phyloP scores from a whole-genome alignment of 805 yeast genomes.

The Metschnikowia picachoensis region DNA sequence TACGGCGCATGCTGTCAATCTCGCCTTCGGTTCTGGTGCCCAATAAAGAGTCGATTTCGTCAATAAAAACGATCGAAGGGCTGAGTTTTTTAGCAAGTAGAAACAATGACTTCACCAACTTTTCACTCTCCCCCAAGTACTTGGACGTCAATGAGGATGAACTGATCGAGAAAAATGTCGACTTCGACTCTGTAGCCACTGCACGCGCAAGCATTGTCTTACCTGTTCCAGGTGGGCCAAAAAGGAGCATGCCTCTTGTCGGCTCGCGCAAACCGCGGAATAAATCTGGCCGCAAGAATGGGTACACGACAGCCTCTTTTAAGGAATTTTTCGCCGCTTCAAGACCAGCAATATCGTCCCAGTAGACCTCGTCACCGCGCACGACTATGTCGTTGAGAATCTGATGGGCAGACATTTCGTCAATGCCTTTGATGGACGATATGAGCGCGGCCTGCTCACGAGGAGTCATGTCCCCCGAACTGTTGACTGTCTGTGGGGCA shows the following conservation, averaged over 20 bases:
- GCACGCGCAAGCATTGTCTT: conserved; percentile 97
- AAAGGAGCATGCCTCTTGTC: conserved; percentile 89
- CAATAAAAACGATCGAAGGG: conserved; percentile 92
- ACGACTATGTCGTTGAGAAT: conserved; percentile 85
- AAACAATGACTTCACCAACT: conserved; percentile 84
- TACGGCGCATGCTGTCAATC: conserved; percentile 83
- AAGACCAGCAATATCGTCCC: conserved; percentile 95
- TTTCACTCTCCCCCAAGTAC: conserved; percentile 89
- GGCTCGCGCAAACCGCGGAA: conserved; percentile 92
- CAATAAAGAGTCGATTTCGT: conserved; percentile 89
- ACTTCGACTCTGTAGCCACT: conserved; percentile 90
- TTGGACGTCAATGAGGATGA: conserved; percentile 88
- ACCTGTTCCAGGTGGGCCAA: conserved; percentile 99
- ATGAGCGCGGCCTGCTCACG: conserved; percentile 39
- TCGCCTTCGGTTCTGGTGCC: conserved; percentile 75
- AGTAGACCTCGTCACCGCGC: conserved; percentile 83
- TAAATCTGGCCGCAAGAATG: conserved; percentile 88
- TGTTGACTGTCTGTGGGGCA: not conserved
- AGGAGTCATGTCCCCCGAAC: conserved; percentile 11
- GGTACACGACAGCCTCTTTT: conserved; percentile 94
- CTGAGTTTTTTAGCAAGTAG: conserved; percentile 79
- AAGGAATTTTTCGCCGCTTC: conserved; percentile 83
- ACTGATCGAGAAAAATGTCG: conserved; percentile 87
- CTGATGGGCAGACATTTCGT: conserved; percentile 72
- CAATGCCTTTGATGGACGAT: conserved; percentile 64